These are phyloP conservation scores for Umbelopsis sp. DNA, from an alignment of 192 early-diverging fungal species.

Conservation along the genomic window DNA sequence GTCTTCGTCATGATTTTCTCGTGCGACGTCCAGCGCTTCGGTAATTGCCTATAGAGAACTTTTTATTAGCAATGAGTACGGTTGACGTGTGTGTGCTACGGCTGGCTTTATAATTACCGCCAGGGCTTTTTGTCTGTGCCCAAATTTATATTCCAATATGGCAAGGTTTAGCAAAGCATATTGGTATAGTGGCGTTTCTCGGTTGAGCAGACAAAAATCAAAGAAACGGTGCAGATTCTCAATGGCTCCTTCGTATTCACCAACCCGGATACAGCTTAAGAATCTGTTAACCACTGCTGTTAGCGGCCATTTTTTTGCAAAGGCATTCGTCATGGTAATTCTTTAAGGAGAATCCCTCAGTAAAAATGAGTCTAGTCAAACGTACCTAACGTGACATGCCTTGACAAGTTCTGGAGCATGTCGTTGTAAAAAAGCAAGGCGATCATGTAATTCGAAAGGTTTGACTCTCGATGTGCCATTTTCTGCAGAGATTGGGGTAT, in stretches of 20 bases:
- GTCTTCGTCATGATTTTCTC: conserved; percentile 45
- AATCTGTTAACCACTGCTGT: conserved; percentile 15
- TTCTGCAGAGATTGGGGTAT: conserved; percentile 9
- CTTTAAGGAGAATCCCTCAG: no score
- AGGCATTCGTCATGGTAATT: no score
- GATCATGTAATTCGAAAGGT: conserved; percentile 34
- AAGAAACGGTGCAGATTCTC: conserved; percentile 45
- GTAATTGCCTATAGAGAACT: conserved; percentile 39
- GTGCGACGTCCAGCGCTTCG: conserved; percentile 47
- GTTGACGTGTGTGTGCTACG: not conserved
- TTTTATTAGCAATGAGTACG: not conserved
- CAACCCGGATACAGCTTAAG: conserved; percentile 41
- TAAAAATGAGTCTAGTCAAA: not conserved
- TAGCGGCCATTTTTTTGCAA: no score
- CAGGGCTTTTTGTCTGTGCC: conserved; percentile 44
- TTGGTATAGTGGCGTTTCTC: conserved; percentile 41
- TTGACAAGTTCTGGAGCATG: conserved; percentile 43
- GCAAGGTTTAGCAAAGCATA: conserved; percentile 49
- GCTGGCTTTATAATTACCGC: conserved; percentile 26
- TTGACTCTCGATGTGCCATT: conserved; percentile 28
- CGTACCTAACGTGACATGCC: conserved; percentile 43
- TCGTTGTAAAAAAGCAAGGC: conserved; percentile 35
- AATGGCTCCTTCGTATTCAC: conserved; percentile 44
- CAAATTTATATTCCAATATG: conserved; percentile 46
- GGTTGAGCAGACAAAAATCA: conserved; percentile 40